These are phyloP conservation scores for Cyathus striatus DNA, from an alignment of 768 basidiomycete genomes.

Conservation along the genomic window DNA sequence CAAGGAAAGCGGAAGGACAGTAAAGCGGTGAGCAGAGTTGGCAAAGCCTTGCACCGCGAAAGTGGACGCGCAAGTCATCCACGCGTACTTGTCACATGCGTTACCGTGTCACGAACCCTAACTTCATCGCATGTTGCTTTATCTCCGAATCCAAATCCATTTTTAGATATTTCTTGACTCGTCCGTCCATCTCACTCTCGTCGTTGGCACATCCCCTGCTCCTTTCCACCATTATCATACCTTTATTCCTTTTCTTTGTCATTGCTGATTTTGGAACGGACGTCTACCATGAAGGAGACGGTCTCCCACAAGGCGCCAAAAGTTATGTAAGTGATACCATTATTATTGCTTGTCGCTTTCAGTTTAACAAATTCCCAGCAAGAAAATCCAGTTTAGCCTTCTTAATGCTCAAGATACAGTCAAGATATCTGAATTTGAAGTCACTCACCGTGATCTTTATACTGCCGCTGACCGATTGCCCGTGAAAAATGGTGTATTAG, in stretches of 20 bases:
- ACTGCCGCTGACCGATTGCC: conserved; percentile 78
- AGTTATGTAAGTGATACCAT: conserved; percentile 56
- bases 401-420: conserved; percentile 94
- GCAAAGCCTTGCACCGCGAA: too few species aligned
- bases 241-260: too few species aligned
- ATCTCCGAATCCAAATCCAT: conserved; percentile 2
- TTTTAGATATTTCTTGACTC: not conserved
- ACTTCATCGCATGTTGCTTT: too few species aligned
- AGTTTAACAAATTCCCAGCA: conserved; percentile 42
- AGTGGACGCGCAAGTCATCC: conserved; percentile 54
- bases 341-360: not conserved
- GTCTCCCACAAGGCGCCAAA: conserved; percentile 78
- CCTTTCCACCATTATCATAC: not conserved
- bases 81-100: conserved; percentile 25
- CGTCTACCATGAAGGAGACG: conserved; percentile 64
- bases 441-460: conserved; percentile 90
- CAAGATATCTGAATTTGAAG: conserved; percentile 93
- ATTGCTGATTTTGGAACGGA: too few species aligned
- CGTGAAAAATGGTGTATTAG: conserved; percentile 88
- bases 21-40: too few species aligned
- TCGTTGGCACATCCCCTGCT: not conserved
- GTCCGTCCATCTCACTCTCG: not conserved
- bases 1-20: conserved; percentile 1
- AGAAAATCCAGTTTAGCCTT: conserved; percentile 93
- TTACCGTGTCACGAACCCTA: conserved; percentile 25